These are phyloP conservation scores for Candida sphagnicola DNA, from an alignment of 805 yeast species.

Conservation along the genomic window DNA sequence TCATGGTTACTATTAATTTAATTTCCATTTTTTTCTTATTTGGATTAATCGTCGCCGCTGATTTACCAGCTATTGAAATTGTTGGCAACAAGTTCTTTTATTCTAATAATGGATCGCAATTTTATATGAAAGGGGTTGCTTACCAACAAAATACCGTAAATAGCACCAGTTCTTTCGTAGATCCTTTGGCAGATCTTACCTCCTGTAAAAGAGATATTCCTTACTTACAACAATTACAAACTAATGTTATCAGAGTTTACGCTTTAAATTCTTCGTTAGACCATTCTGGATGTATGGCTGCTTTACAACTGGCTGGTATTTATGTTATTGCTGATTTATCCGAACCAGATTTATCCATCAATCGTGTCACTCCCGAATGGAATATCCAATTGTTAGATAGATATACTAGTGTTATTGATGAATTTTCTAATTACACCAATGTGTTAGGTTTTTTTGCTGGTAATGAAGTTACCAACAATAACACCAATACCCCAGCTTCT, in stretches of 20 bases:
- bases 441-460: constrained; percentile 83
- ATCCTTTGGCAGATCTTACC: constrained; percentile 63
- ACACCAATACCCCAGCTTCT: constrained; percentile 66
- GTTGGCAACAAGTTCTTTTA: constrained; percentile 76
- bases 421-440: constrained; percentile 65
- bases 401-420: constrained; percentile 67
- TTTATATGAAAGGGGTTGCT: constrained; percentile 74
- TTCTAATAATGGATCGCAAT: constrained; percentile 75
- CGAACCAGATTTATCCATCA: constrained; percentile 59
- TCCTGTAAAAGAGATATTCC: constrained; percentile 74
- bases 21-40: constrained; percentile 3
- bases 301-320: constrained; percentile 77
- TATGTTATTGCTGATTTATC: constrained; percentile 88
- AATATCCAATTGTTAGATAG: constrained; percentile 56
- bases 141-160: constrained; percentile 68
- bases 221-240: constrained; percentile 54
- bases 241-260: constrained; percentile 74
- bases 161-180: constrained; percentile 48
- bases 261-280: constrained; percentile 63
- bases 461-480: constrained; percentile 74
- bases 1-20: constrained; percentile 6
- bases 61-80: constrained; percentile 63
- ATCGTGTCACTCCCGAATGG: constrained; percentile 65
- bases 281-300: constrained; percentile 65
- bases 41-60: constrained; percentile 26